Conservation (phyloP, 2,329 filamentous ascomycete genomes). For the Lecanicillium sp. region DNA sequence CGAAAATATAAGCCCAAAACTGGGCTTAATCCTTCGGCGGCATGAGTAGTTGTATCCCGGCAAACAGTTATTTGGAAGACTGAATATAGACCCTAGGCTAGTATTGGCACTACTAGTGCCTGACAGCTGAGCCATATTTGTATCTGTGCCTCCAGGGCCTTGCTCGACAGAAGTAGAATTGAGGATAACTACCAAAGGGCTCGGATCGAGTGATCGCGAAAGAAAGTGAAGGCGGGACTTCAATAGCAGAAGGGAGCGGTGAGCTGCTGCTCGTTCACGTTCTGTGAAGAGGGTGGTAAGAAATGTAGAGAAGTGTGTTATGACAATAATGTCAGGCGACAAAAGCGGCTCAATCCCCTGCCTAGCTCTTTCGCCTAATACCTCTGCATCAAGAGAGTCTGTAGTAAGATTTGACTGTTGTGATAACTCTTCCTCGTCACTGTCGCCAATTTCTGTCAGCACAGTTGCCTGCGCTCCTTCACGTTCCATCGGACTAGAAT, state of each 20-base stretch:
- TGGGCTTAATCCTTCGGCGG: constrained; percentile 33
- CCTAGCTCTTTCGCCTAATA: too few species aligned
- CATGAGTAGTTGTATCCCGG: background rate
- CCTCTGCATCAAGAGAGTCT: too few species aligned
- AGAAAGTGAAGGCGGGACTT: constrained; percentile 37
- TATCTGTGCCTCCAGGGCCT: too few species aligned
- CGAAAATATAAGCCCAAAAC: constrained; percentile 46
- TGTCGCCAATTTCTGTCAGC: constrained; percentile 25
- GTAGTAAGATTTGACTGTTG: constrained; percentile 4
- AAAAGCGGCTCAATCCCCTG: too few species aligned
- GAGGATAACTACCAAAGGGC: constrained; percentile 45
- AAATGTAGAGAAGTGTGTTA: constrained; percentile 47
- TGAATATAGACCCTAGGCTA: background rate
- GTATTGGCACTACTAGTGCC: background rate
- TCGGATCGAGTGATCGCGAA: constrained; percentile 29
- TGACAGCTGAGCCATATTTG: too few species aligned
- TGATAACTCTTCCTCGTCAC: constrained; percentile 27
- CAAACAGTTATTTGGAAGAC: background rate
- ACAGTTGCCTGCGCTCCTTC: constrained; percentile 7
- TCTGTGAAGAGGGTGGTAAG: constrained; percentile 45
- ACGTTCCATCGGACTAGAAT: too few species aligned
- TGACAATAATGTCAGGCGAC: constrained; percentile 39
- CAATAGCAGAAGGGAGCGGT: constrained; percentile 40
- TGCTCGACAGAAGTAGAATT: constrained; percentile 35
- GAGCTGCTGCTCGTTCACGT: constrained; percentile 37